A percentile compares a stretch with the other conserved stretches of the same genome.
These are phyloP conservation scores for Corynespora cassiicola DNA, from an alignment of 2,329 filamentous ascomycete species.

Conservation along the genomic window DNA sequence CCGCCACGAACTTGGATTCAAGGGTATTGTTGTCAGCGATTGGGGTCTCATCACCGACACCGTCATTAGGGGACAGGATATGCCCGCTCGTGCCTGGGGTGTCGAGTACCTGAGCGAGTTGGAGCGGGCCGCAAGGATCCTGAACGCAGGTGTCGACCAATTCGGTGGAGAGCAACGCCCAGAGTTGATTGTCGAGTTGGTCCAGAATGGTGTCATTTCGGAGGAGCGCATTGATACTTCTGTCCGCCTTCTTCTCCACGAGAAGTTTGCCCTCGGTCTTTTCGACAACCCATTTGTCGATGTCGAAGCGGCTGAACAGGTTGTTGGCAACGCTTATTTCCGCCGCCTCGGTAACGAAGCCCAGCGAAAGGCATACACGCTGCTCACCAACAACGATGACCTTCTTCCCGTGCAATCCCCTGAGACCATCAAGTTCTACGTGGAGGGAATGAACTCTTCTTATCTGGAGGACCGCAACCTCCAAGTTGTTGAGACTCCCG, in stretches of 20 bases:
- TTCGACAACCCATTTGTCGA: slow-evolving; percentile 62
- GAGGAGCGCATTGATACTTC: slow-evolving; percentile 56
- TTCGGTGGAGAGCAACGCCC: slow-evolving; percentile 58
- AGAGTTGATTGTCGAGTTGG: slow-evolving; percentile 58
- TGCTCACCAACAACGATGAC: slow-evolving; percentile 44
- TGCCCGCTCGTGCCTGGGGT: slow-evolving; percentile 60
- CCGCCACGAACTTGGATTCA: slow-evolving; percentile 55
- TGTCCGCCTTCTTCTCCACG: slow-evolving; percentile 53
- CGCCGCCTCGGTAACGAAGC: slow-evolving; percentile 44
- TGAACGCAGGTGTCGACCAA: slow-evolving; percentile 61
- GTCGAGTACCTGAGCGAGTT: slow-evolving; percentile 53
- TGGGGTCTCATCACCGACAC: slow-evolving; percentile 61
- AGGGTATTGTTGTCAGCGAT: slow-evolving; percentile 60
- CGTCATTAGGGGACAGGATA: slow-evolving; percentile 50
- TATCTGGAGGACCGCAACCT: slow-evolving; percentile 39
- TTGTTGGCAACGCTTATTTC: slow-evolving; percentile 56
- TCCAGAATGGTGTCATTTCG: slow-evolving; percentile 48
- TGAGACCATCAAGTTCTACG: slow-evolving; percentile 37
- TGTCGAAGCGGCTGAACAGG: slow-evolving; percentile 46
- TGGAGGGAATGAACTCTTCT: slow-evolving; percentile 43
- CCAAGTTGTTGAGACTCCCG: slow-evolving; percentile 40
- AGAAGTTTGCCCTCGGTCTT: slow-evolving; percentile 60
- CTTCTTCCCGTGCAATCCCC: slow-evolving; percentile 33
- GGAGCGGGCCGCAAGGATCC: slow-evolving; percentile 51
- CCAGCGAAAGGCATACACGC: slow-evolving; percentile 45